A percentile compares a stretch with the other conserved stretches of the same genome.
Evolutionary conservation across 2,329 filamentous ascomycete genomes (phyloP).

Genomic region (Acephala macrosclerotiorum): DNA sequence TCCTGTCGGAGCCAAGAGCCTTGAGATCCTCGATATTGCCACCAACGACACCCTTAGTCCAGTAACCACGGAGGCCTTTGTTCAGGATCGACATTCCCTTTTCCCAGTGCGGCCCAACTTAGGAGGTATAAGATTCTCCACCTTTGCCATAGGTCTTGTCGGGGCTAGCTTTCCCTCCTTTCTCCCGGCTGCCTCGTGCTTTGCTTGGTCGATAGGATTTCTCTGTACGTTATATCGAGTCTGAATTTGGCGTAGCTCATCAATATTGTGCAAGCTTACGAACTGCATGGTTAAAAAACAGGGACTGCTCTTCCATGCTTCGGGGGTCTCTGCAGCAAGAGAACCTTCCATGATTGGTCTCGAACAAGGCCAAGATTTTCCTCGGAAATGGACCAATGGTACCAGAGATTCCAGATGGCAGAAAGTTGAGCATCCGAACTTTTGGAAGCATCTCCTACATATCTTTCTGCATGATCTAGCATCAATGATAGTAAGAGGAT

Average conservation of each 20-base stretch:
- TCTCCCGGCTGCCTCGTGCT: background rate
- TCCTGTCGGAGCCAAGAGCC: background rate
- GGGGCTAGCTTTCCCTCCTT: background rate
- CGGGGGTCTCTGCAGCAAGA: background rate
- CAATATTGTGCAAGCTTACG: background rate
- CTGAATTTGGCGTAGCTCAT: background rate
- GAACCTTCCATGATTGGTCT: background rate
- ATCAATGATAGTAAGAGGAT: background rate
- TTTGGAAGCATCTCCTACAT: background rate
- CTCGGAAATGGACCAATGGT: background rate
- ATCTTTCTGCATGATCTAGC: background rate
- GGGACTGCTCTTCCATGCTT: background rate
- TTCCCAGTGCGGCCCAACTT: background rate
- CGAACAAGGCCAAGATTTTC: background rate
- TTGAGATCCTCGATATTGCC: background rate
- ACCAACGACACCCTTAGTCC: background rate
- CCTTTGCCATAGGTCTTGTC: background rate
- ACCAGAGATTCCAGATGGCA: background rate
- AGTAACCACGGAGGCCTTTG: background rate
- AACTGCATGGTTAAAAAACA: background rate
- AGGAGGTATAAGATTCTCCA: background rate
- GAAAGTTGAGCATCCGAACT: background rate
- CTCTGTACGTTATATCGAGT: background rate
- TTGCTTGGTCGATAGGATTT: background rate
- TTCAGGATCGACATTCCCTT: background rate